Evolutionary conservation across 345 rosid genomes (phyloP).

Genomic region (Isatis tinctoria): DNA sequence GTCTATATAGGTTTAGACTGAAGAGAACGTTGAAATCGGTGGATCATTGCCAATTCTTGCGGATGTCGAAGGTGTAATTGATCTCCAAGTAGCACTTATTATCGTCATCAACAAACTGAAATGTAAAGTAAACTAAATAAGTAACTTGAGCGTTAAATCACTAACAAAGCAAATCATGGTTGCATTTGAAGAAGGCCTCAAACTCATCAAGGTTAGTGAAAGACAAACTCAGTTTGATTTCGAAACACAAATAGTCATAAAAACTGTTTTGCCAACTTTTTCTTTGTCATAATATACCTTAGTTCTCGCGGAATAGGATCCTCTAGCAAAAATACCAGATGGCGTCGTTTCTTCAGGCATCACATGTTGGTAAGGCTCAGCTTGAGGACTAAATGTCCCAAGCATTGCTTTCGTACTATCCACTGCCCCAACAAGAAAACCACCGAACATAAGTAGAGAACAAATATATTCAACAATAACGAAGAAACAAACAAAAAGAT

Average conservation of each 20-base stretch:
- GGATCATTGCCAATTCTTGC: constrained; percentile 59
- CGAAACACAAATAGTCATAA: neutral
- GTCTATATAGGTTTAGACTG: constrained; percentile 5
- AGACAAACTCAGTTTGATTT: neutral
- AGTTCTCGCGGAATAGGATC: constrained; percentile 74
- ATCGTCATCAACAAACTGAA: constrained; percentile 83
- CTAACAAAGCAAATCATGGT: neutral
- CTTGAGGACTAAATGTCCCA: constrained; percentile 93
- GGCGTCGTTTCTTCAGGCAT: constrained; percentile 88
- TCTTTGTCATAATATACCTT: constrained; percentile 42
- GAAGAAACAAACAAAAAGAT: neutral
- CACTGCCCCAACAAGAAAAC: constrained; percentile 39
- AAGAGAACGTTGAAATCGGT: neutral
- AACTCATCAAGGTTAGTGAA: neutral
- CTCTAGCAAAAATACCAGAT: constrained; percentile 87
- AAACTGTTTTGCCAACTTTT: no score
- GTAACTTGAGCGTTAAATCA: neutral
- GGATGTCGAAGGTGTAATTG: constrained; percentile 88
- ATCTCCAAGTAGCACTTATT: constrained; percentile 82
- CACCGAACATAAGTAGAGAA: neutral
- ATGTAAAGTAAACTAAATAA: neutral
- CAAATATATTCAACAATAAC: neutral
- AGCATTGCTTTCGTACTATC: constrained; percentile 85
- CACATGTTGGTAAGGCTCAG: constrained; percentile 68
- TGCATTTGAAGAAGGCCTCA: neutral